Evolutionary conservation across 164 flowering plant genomes (phyloP).

Genomic region (Vitis cinerea): DNA sequence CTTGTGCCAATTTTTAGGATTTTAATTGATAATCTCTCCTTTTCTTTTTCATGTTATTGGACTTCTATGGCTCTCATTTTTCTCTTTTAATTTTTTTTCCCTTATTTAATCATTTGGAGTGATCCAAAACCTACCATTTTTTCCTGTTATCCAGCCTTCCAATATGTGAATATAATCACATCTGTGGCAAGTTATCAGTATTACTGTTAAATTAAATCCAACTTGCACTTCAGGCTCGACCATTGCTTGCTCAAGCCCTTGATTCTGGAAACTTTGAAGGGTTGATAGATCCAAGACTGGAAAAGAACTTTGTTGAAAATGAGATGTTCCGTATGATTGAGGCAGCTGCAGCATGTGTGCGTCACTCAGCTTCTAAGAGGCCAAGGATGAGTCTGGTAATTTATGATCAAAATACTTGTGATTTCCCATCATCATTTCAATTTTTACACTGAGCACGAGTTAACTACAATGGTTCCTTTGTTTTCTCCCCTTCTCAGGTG

Average conservation of each 20-base stretch:
- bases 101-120: no score
- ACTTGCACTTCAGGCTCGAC: constrained; percentile 45
- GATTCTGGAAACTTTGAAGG: constrained; percentile 36
- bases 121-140: no score
- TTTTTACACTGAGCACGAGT: background rate
- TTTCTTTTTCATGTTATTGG: no score
- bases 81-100: no score
- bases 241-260: constrained; percentile 44
- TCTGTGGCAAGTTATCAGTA: no score
- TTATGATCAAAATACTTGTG: background rate
- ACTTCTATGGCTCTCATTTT: no score
- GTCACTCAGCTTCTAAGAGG: constrained; percentile 54
- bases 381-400: constrained; percentile 58
- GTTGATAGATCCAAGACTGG: constrained; percentile 47
- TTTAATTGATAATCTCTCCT: no score
- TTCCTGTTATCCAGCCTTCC: no score
- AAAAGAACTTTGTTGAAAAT: constrained; percentile 30
- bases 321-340: constrained; percentile 63
- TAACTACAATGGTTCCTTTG: background rate
- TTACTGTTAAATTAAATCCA: background rate
- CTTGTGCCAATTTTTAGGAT: no score
- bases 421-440: background rate
- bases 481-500: constrained; percentile 24
- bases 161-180: no score
- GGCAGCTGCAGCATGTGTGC: constrained; percentile 68